phyloP scores from a whole-genome alignment of 371 early-diverging fungal species.

The Saksenaea vasiformis region DNA sequence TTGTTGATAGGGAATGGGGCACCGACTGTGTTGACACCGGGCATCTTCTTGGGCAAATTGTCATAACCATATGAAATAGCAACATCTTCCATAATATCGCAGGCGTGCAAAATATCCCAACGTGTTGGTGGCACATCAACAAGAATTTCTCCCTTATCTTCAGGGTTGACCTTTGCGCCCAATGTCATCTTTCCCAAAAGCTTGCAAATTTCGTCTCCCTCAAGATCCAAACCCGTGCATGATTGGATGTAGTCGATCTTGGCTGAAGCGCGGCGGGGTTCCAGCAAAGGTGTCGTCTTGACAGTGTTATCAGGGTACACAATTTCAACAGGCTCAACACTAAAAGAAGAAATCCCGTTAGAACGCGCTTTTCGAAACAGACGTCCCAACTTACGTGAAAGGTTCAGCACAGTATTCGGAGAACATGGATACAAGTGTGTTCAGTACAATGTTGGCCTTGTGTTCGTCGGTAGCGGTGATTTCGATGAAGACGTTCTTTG shows the following conservation, averaged over 20 bases:
- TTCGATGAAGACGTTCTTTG: conserved; percentile 99
- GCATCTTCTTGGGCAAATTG: conserved; percentile 85
- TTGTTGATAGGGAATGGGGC: conserved; percentile 94
- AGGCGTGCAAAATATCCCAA: conserved; percentile 96
- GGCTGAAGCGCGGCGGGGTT: conserved; percentile 70
- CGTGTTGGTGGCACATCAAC: conserved; percentile 93
- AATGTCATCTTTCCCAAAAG: conserved; percentile 89
- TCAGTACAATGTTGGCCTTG: conserved; percentile 92
- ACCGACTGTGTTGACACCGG: conserved; percentile 85
- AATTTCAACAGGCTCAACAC: conserved; percentile 92
- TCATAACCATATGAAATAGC: conserved; percentile 99
- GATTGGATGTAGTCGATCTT: conserved; percentile 86
- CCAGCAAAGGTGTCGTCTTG: conserved; percentile 75
- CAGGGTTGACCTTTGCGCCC: conserved; percentile 60
- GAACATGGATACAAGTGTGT: conserved; percentile 94
- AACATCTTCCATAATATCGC: conserved; percentile 99
- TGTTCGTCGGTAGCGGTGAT: conserved; percentile 97
- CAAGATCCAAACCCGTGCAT: conserved; percentile 75
- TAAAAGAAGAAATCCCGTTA: conserved; percentile 21
- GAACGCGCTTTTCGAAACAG: background rate
- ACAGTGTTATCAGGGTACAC: conserved; percentile 81
- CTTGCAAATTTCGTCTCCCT: conserved; percentile 74
- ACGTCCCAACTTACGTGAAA: conserved; percentile 72
- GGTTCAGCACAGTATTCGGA: conserved; percentile 89
- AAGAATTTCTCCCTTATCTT: conserved; percentile 64